Base-by-base conservation (phyloP, 2,329 filamentous ascomycete genomes). In the Leptoxyphium fumago region DNA sequence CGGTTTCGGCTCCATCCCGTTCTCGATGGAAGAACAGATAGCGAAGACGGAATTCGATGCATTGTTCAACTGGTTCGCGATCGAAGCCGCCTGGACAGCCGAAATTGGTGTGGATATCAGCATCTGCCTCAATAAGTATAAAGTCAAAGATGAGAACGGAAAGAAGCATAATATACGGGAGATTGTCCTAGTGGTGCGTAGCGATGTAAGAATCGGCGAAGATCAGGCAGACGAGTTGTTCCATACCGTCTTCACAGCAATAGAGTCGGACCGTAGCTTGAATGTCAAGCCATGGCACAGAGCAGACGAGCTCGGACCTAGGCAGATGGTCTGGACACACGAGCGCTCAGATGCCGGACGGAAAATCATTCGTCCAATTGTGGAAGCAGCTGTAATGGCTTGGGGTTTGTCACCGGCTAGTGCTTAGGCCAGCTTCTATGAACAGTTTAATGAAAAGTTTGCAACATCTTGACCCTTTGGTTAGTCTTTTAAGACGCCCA, bases 251-350 rank as follows among this genome's bases (percentile, higher is more conserved):
- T 60, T 53, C 30, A 47, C 61, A 18, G 67, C 66, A n/a, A 55
- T 70, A 38, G 66, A 68, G 55, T 57, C 57, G 1, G 60, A 63
- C 5, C 46, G 61, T 26, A 57, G 55, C 0, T 53, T 69, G 30
- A 56, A 64, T 4, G 55, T 66, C 39, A 61, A 64, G 56, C 62
- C 61, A 5, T 70, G 67, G 67, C 61, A 69, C 51, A 52, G 63
- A 4, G 64, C 53, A 4, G 44, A 57, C 42, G 64, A 70, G 58
- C 53, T 70, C 39, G 60, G 61, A 0, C 55, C 51, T 6, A 58
- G 66, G 40, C 65, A 69, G 56, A 70, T 70, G 65, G 65, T 68
- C 2, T 70, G 67, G 67, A 63, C 59, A 15, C 65, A 69, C 42
- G 48, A 54, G 45, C 38, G 50, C 14, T 54, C 50, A 32, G 56